These are phyloP conservation scores for Globisporangium paroecandrum DNA, from an alignment of 352 stramenopile genomes.

Conservation along the genomic window DNA sequence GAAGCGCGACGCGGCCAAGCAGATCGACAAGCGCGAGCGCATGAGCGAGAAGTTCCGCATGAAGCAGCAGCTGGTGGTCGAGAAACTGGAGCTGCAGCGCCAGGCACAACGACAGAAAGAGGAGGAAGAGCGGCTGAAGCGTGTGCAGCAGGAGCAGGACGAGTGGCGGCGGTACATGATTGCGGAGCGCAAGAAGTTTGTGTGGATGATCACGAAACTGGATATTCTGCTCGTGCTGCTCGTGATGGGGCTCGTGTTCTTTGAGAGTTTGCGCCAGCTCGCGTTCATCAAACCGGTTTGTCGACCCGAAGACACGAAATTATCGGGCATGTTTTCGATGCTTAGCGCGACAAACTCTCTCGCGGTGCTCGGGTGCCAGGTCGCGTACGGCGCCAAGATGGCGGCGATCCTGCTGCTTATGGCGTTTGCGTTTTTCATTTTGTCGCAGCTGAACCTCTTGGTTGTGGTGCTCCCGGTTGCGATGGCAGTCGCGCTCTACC, in stretches of 20 bases:
- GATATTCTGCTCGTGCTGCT: conserved; percentile 72
- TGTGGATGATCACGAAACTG: conserved; percentile 64
- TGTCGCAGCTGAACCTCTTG: conserved; percentile 64
- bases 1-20: conserved; percentile 51
- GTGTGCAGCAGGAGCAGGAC: conserved; percentile 27
- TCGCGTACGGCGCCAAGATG: conserved; percentile 71
- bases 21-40: conserved; percentile 55
- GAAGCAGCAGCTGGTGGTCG: conserved; percentile 57
- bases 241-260: conserved; percentile 75
- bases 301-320: conserved; percentile 35
- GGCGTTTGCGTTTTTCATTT: conserved; percentile 45
- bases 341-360: conserved; percentile 52
- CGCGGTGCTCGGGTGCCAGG: conserved; percentile 60
- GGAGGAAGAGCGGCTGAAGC: conserved; percentile 35
- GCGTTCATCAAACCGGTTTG: conserved; percentile 63
- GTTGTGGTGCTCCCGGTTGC: conserved; percentile 49
- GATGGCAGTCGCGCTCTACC: conserved; percentile 48
- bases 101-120: conserved; percentile 47
- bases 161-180: conserved; percentile 33
- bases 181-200: conserved; percentile 37
- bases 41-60: conserved; percentile 62
- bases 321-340: conserved; percentile 54
- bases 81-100: conserved; percentile 61
- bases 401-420: conserved; percentile 40
- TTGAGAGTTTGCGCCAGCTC: conserved; percentile 60